These are phyloP conservation scores for Corymbia citriodora DNA, from an alignment of 441 rosid genomes.

Conservation along the genomic window DNA sequence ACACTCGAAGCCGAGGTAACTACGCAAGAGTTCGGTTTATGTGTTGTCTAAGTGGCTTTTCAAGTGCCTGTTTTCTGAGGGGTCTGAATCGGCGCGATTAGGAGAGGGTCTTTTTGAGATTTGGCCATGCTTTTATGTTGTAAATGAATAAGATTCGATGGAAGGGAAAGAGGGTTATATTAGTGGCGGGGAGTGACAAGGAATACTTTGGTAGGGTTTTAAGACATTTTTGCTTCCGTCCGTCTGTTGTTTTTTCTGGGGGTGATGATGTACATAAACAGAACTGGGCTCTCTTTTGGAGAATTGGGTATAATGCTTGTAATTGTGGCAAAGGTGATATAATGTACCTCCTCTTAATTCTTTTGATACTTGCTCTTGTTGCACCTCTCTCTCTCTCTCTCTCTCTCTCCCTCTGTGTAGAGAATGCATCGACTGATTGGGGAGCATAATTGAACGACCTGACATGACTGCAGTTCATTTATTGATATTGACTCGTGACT, in stretches of 20 bases:
- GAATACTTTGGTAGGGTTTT: constrained; percentile 19
- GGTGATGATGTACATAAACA: constrained; percentile 36
- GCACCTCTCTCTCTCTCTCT: background rate
- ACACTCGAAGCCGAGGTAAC: constrained; percentile 78
- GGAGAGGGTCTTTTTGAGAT: constrained; percentile 8
- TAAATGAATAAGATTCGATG: constrained; percentile 43
- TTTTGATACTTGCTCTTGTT: background rate
- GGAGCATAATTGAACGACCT: background rate
- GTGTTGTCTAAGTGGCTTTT: background rate
- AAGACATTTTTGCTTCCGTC: constrained; percentile 16
- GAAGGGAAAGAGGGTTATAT: constrained; percentile 13
- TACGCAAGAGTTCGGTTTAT: background rate
- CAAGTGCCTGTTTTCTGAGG: constrained; percentile 2
- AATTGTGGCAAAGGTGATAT: background rate
- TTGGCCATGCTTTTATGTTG: constrained; percentile 31
- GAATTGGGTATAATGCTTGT: background rate
- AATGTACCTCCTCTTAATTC: constrained; percentile 24
- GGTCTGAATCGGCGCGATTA: constrained; percentile 16
- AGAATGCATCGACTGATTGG: background rate
- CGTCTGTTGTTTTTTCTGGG: constrained; percentile 15
- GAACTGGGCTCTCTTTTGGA: constrained; percentile 7
- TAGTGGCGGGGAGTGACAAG: constrained; percentile 16
- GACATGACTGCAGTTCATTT: background rate
- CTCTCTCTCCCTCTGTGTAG: background rate
- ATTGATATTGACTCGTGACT: background rate